Percentiles rank a stretch among this genome's conserved stretches.
Conservation (phyloP, 1,139 yeast species). For the Pichia sp. region DNA sequence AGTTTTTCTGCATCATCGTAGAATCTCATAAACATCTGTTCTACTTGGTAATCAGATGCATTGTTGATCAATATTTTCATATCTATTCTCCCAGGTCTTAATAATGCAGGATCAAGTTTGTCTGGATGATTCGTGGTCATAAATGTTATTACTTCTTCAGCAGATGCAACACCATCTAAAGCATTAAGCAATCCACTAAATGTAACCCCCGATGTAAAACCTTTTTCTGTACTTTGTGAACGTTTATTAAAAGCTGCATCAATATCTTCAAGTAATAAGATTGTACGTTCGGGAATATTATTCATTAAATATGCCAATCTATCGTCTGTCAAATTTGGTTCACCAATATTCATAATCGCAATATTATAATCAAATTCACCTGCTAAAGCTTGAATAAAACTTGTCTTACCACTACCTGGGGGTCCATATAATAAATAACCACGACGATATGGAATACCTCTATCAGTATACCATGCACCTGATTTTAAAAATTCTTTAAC, state of each 20-base stretch:
- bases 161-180: conserved; percentile 96
- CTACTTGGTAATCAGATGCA: conserved; percentile 76
- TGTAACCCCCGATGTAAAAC: conserved; percentile 76
- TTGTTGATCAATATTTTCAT: conserved; percentile 75
- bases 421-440: conserved; percentile 95
- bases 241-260: conserved; percentile 93
- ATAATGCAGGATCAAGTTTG: conserved; percentile 72
- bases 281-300: conserved; percentile 86
- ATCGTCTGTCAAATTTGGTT: conserved; percentile 88
- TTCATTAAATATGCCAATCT: conserved; percentile 91
- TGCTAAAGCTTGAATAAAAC: conserved; percentile 92
- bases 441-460: conserved; percentile 96
- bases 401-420: conserved; percentile 96
- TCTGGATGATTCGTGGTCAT: conserved; percentile 99
- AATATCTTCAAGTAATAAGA: conserved; percentile 80
- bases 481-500: conserved; percentile 71
- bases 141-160: conserved; percentile 92
- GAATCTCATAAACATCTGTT: conserved; percentile 79
- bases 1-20: conserved; percentile 69
- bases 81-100: conserved; percentile 94
- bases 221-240: conserved; percentile 69
- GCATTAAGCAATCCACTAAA: conserved; percentile 92
- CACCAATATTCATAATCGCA: conserved; percentile 85
- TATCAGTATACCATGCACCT: conserved; percentile 87
- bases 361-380: conserved; percentile 95